phyloP scores from a whole-genome alignment of 805 yeast species.

The Candida vartiovaarae region DNA sequence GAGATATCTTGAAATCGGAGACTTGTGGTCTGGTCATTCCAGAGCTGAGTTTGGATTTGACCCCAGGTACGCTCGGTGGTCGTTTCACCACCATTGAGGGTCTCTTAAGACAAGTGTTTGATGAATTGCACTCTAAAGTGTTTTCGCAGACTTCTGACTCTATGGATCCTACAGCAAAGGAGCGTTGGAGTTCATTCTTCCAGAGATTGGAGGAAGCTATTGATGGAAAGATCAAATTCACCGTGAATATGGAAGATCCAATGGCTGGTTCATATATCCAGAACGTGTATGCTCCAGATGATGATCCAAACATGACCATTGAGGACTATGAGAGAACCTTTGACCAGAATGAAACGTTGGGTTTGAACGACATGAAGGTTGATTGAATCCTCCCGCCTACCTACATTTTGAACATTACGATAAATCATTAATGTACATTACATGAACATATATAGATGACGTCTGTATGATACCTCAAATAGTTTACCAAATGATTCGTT shows the following conservation, averaged over 20 bases:
- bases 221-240: slow-evolving; percentile 75
- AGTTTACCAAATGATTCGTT: slow-evolving; percentile 82
- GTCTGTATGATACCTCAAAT: too few species aligned
- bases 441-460: neutral
- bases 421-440: neutral
- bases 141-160: slow-evolving; percentile 84
- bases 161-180: slow-evolving; percentile 71
- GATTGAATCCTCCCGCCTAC: neutral
- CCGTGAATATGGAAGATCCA: slow-evolving; percentile 89
- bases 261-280: slow-evolving; percentile 92
- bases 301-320: slow-evolving; percentile 89
- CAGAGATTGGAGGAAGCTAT: slow-evolving; percentile 68
- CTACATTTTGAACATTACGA: neutral
- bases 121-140: slow-evolving; percentile 81
- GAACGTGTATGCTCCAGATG: slow-evolving; percentile 98
- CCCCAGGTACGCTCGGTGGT: slow-evolving; percentile 96
- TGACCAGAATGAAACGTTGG: slow-evolving; percentile 88
- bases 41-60: slow-evolving; percentile 82
- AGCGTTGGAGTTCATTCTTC: slow-evolving; percentile 81
- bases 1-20: slow-evolving; percentile 93
- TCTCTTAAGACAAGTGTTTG: slow-evolving; percentile 77
- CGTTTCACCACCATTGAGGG: slow-evolving; percentile 98
- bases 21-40: slow-evolving; percentile 84
- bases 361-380: slow-evolving; percentile 47
- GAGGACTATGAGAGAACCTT: slow-evolving; percentile 87